Evolutionary conservation across 2,329 filamentous ascomycete species (phyloP).

Genomic region (Venturia effusa): DNA sequence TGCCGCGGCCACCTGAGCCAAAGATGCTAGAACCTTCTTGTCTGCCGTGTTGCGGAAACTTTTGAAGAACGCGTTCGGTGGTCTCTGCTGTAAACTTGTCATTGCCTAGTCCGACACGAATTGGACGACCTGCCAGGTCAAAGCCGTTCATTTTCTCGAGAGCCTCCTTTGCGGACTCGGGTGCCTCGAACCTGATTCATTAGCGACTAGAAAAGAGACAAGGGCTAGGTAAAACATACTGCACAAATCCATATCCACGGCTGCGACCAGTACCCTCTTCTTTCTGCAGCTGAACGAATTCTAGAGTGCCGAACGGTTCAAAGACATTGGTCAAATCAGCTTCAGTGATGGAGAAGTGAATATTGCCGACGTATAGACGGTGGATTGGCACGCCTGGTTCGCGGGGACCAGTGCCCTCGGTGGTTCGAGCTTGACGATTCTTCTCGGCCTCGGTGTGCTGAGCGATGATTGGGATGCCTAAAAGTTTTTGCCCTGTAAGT

Average conservation of each 20-base stretch:
- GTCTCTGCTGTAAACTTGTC: conserved; percentile 99
- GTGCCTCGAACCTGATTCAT: conserved; percentile 66
- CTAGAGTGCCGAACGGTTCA: conserved; percentile 92
- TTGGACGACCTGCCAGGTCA: conserved; percentile 91
- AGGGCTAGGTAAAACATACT: conserved; percentile 51
- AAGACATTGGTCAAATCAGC: conserved; percentile 93
- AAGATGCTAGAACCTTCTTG: conserved; percentile 89
- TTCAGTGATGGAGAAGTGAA: conserved; percentile 98
- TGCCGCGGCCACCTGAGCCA: conserved; percentile 76
- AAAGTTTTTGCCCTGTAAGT: conserved; percentile 95
- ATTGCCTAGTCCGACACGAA: conserved; percentile 97
- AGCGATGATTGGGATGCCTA: conserved; percentile 97
- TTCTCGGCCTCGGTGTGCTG: conserved; percentile 99
- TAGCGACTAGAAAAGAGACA: neutral
- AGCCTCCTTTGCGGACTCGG: conserved; percentile 82
- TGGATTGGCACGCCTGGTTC: conserved; percentile 89
- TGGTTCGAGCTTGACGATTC: conserved; percentile 86
- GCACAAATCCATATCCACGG: conserved; percentile 95
- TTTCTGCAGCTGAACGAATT: conserved; percentile 95
- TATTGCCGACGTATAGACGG: conserved; percentile 96
- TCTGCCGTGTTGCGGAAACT: conserved; percentile 70
- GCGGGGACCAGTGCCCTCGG: conserved; percentile 54
- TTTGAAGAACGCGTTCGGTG: conserved; percentile 82
- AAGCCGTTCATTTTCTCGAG: conserved; percentile 99
- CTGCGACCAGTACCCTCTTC: conserved; percentile 75